Base-by-base conservation (phyloP, 2,329 filamentous ascomycete species). In the Reticulascus tulasneorum region DNA sequence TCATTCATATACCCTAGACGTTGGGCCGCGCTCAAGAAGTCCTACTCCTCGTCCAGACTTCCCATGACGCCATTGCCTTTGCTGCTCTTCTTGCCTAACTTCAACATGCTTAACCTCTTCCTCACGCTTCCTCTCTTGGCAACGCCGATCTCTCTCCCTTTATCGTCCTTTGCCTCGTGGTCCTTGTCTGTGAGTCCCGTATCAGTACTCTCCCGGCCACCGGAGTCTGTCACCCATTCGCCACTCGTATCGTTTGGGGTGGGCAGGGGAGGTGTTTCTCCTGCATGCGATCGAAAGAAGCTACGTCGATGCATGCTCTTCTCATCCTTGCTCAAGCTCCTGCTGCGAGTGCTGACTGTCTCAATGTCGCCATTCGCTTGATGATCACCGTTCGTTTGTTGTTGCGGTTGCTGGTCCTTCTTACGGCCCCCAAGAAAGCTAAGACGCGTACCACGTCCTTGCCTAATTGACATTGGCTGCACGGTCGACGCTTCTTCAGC, bases 81-180 rank as follows among this genome's bases (percentile, higher is more conserved):
- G 53, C 74, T 79, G 29, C 66, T 67, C 64, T 85, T 87, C 57
- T 80, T 82, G 20, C 84, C 82, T 33, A 89, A 71, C 56, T 84
- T 86, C 52, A 94, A 68, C 51, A 89, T 68, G 56, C 86, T 93
- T 47, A 94, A 69, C 52, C 88, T 67, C 65, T 88, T 91, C 62
- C 82, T 79, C 47, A 94, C 76, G 39, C 80, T 84, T 23, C 75
- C 77, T 34, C 75, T 75, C 52, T 71, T 71, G 37, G 60, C 56
- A 23, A 65, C 53, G 5, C 63, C 59, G 19, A 31, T 20, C 4
- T 16, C 20, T 7, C 35, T 35, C 4, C 15, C 22, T 3, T 29
- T 21, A n/a, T 42, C 40, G 3, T 42, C 67, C 27, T 53, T 56
- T 21, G 53, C 49, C 1, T 37, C 35, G 16, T 50, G 35, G 29